Conservation (phyloP, 2,329 filamentous ascomycete genomes). For the Exophiala sp. region DNA sequence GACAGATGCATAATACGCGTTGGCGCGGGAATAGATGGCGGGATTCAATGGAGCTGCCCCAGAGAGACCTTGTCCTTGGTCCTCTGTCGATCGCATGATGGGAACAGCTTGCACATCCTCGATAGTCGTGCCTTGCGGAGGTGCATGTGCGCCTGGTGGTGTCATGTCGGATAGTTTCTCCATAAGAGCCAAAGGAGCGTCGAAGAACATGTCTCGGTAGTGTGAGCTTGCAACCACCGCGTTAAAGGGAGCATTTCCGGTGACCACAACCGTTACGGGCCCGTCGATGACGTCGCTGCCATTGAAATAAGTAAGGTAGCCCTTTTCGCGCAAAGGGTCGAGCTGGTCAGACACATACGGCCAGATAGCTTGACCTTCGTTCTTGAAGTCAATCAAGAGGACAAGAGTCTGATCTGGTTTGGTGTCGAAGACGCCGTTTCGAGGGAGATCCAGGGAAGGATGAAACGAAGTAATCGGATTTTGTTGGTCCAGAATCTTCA, state of each 20-base stretch:
- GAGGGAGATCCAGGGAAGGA: conserved; percentile 27
- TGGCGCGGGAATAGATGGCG: conserved; percentile 44
- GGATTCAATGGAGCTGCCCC: conserved; percentile 37
- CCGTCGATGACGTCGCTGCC: conserved; percentile 39
- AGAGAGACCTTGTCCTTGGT: conserved; percentile 42
- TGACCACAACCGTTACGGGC: conserved; percentile 50
- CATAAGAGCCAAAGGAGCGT: conserved; percentile 45
- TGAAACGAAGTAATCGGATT: conserved; percentile 42
- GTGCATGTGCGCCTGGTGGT: conserved; percentile 1
- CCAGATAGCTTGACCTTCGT: conserved; percentile 36
- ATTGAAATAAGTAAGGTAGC: conserved; percentile 49
- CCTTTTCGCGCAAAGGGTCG: conserved; percentile 42
- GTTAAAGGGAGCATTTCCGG: conserved; percentile 49
- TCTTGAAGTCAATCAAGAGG: conserved; percentile 50
- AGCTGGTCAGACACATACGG: conserved; percentile 40
- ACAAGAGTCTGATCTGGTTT: conserved; percentile 46
- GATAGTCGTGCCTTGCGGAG: neutral
- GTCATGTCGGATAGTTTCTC: conserved; percentile 17
- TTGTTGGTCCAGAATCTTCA: conserved; percentile 45
- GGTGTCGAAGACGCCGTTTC: conserved; percentile 48
- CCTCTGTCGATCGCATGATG: conserved; percentile 13
- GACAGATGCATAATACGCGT: conserved; percentile 54
- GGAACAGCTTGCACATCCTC: neutral
- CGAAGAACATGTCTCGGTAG: conserved; percentile 52
- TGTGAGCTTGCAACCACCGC: conserved; percentile 42